Percentiles rank a stretch among this genome's conserved stretches.
phyloP scores from a whole-genome alignment of 176 grass and related monocot genomes.

The Cenchrus americanus region DNA sequence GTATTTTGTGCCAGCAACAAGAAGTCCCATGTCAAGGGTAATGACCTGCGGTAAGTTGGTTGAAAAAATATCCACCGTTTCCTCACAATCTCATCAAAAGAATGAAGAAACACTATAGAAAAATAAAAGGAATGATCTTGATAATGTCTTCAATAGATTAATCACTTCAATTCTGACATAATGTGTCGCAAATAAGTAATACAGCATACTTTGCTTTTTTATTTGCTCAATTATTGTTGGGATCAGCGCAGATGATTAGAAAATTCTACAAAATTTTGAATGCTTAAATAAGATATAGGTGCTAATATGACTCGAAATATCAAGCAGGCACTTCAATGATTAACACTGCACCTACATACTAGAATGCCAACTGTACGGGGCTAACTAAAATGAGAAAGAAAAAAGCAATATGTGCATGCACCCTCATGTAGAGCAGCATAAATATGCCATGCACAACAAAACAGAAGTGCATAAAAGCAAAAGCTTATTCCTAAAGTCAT shows the following conservation, averaged over 20 bases:
- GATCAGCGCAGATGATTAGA: background rate
- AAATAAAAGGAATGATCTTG: background rate
- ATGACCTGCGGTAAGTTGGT: constrained; percentile 70
- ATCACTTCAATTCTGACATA: constrained; percentile 5
- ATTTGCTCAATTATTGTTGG: background rate
- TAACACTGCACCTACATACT: background rate
- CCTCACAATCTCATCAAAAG: constrained; percentile 32
- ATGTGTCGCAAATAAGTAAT: background rate
- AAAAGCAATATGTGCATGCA: background rate
- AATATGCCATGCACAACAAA: constrained; percentile 18
- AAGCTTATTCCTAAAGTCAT: background rate
- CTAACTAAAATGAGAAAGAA: background rate
- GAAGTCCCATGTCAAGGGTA: constrained; percentile 93
- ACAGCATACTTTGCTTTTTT: background rate
- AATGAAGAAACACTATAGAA: constrained; percentile 1
- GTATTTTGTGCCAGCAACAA: constrained; percentile 97
- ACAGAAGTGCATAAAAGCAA: constrained; percentile 25
- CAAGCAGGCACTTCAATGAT: constrained; percentile 15
- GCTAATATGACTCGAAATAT: background rate
- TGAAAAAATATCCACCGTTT: constrained; percentile 21
- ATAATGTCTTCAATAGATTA: background rate
- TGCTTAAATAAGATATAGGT: background rate
- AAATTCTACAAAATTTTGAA: background rate
- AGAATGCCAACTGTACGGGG: background rate
- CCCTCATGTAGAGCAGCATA: constrained; percentile 32